These are phyloP conservation scores for Trypanosoma theileri DNA, from an alignment of 208 protist species.

Conservation along the genomic window DNA sequence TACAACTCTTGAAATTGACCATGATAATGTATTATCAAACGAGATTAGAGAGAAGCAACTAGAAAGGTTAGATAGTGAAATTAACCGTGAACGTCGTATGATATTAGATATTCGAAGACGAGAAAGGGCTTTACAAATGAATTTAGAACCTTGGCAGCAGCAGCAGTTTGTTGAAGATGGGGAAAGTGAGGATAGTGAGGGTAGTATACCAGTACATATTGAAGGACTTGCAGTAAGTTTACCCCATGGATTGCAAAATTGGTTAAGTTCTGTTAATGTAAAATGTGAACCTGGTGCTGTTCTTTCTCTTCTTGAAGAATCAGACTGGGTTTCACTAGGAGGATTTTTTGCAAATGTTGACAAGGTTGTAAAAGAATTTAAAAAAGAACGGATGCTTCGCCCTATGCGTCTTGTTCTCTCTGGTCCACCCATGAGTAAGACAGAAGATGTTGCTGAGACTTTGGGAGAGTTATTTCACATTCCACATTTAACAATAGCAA, in stretches of 20 bases:
- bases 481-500: conserved; percentile 47
- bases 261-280: conserved; percentile 57
- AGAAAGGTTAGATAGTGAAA: not conserved
- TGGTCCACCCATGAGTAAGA: conserved; percentile 84
- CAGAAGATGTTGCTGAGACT: conserved; percentile 38
- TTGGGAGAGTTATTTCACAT: conserved; percentile 66
- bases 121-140: not conserved
- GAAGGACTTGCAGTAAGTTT: conserved; percentile 1
- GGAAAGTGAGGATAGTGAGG: not conserved
- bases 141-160: too few species aligned
- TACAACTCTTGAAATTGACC: conserved; percentile 16
- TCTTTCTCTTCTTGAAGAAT: conserved; percentile 62
- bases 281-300: conserved; percentile 62
- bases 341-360: conserved; percentile 76
- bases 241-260: conserved; percentile 29
- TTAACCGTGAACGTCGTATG: not conserved
- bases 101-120: not conserved
- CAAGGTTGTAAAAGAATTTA: conserved; percentile 76
- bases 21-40: not conserved
- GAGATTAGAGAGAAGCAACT: conserved; percentile 2
- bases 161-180: too few species aligned
- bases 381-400: conserved; percentile 42
- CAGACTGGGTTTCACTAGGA: conserved; percentile 72
- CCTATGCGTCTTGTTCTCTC: conserved; percentile 75
- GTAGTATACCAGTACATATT: not conserved